Percentiles rank a stretch among this genome's conserved stretches.
Conservation (phyloP, 2,329 filamentous ascomycete genomes). For the Ophiocordyceps robertsii region DNA sequence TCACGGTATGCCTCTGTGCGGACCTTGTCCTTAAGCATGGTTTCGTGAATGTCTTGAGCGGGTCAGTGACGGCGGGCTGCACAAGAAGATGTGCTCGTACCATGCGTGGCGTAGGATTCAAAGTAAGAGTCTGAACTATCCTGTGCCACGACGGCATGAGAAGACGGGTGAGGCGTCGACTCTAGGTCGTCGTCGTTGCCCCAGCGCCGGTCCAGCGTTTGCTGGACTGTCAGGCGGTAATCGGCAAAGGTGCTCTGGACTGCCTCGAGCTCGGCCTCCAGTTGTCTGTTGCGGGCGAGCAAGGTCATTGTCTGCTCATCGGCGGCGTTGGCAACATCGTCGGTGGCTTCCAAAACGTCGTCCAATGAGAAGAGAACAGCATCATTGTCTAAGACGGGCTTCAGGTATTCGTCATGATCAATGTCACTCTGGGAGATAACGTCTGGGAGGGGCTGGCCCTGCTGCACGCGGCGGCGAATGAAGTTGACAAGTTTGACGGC, state of each 20-base stretch:
- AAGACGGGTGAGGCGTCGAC: not conserved
- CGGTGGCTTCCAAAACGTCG: slow-evolving; percentile 30
- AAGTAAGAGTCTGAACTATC: slow-evolving; percentile 32
- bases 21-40: slow-evolving; percentile 83
- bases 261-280: slow-evolving; percentile 47
- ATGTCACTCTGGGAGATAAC: slow-evolving; percentile 50
- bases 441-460: slow-evolving; percentile 33
- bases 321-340: slow-evolving; percentile 15
- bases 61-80: not conserved
- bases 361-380: slow-evolving; percentile 79
- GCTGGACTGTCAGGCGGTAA: slow-evolving; percentile 51
- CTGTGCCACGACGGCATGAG: slow-evolving; percentile 9
- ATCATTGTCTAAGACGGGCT: slow-evolving; percentile 79
- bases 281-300: slow-evolving; percentile 35
- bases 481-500: slow-evolving; percentile 66
- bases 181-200: slow-evolving; percentile 34
- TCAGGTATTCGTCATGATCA: slow-evolving; percentile 67
- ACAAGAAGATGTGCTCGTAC: slow-evolving; percentile 25
- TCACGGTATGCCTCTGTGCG: slow-evolving; percentile 88
- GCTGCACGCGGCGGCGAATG: slow-evolving; percentile 33
- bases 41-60: slow-evolving; percentile 72
- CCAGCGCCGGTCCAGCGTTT: slow-evolving; percentile 54
- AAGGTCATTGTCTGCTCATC: slow-evolving; percentile 10
- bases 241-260: slow-evolving; percentile 49
- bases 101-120: slow-evolving; percentile 49